Conservation (phyloP, 2,329 filamentous ascomycete genomes). For the Arthrobotrys iridis region DNA sequence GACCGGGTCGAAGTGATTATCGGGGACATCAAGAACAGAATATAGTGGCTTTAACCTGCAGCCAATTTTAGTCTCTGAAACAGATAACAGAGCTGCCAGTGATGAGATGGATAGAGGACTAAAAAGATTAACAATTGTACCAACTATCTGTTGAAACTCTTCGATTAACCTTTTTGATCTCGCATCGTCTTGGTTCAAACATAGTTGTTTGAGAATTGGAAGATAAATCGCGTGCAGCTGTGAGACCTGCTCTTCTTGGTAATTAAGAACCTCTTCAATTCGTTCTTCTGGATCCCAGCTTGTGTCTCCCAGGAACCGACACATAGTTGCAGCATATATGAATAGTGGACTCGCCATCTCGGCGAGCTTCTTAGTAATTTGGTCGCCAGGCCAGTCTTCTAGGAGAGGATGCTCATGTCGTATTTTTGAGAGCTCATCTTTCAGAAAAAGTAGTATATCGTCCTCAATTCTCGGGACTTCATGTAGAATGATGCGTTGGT, state of each 20-base stretch:
- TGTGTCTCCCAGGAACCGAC: conserved; percentile 57
- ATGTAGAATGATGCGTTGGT: conserved; percentile 45
- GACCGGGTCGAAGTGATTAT: neutral
- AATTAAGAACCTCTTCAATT: conserved; percentile 6
- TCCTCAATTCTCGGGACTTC: conserved; percentile 55
- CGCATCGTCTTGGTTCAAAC: neutral
- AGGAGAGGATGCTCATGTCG: conserved; percentile 31
- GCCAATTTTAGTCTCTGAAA: neutral
- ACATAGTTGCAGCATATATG: conserved; percentile 58
- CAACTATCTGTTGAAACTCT: conserved; percentile 25
- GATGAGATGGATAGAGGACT: conserved; percentile 12
- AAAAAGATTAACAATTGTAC: conserved; percentile 26
- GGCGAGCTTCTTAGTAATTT: conserved; percentile 53
- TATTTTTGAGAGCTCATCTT: conserved; percentile 52
- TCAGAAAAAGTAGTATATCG: conserved; percentile 58
- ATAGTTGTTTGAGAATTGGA: conserved; percentile 15
- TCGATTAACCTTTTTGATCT: neutral
- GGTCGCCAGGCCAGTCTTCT: conserved; percentile 54
- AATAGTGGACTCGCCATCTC: conserved; percentile 56
- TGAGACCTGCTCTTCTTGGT: neutral
- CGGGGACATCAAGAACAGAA: conserved; percentile 20
- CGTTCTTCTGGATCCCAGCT: conserved; percentile 19
- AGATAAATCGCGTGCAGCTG: conserved; percentile 12
- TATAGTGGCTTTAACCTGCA: conserved; percentile 13
- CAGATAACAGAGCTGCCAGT: conserved; percentile 8